Evolutionary conservation across 2,329 filamentous ascomycete genomes (phyloP), one percentile per base, ranked within the genome.

Genomic region (Macrophomina tecta): DNA sequence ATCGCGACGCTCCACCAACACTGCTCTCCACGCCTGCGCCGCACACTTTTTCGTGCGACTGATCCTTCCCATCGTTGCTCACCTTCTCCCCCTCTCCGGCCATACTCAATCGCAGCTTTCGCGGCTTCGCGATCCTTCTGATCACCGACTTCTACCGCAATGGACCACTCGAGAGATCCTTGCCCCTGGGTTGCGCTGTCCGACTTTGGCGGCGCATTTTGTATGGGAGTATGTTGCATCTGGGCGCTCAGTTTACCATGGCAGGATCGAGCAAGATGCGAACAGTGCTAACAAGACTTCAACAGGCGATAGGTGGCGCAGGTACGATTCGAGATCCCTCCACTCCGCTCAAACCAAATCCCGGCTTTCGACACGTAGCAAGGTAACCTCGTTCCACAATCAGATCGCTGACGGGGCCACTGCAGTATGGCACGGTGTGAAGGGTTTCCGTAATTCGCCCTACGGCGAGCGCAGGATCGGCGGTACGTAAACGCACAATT

Each of bases 121-220:
- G 55, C 34, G 28, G 45, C 46, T 14, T 32, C 36, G 45, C 55
- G 40, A 23, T 45, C 11, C 16, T 61, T 34, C 53, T 34, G n/a
- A 42, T 60, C 42, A 36, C 55, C 52, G 42, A 61, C 58, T 36
- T 53, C 56, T 34, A 55, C 34, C 68, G 76, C 49, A 65, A 95
- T 97, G 91, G 94, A 99, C 89, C 95, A 98, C 86, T 91, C 92
- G 70, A 88, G 95, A 83, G 95, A 98, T 82, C 95, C 95, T 70
- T 98, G 95, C 82, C 95, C 95, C 66, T 98, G 91, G 90, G 94
- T 98, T 76, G 91, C 95, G 71, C 87, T 98, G 72, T 97, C 94
- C 82, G 95, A 99, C 83, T 98, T 98, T 79, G 95, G 95, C 70
- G 95, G 95, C 82, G 95, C 94, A 67, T 97, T 98, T 76, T 90